phyloP scores from a whole-genome alignment of 495 filamentous ascomycete species.

The Xylaria telfairii region DNA sequence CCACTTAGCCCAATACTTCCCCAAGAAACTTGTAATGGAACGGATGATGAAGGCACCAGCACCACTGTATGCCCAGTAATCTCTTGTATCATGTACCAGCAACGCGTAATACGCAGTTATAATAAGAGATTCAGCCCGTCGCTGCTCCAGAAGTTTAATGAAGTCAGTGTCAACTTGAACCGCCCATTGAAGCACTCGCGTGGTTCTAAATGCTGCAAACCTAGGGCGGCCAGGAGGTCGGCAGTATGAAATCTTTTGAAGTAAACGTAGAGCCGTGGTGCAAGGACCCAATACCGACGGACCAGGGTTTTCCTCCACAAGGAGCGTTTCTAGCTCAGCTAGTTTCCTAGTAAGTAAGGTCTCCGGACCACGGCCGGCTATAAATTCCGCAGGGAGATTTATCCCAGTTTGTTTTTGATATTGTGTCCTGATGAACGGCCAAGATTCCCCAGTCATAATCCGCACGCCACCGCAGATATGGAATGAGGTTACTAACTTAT shows the following conservation, averaged over 20 bases:
- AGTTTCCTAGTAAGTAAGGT: background rate
- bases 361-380: background rate
- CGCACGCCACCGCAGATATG: constrained; percentile 48
- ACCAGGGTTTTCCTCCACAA: background rate
- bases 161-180: constrained; percentile 42
- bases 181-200: constrained; percentile 35
- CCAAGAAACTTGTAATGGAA: constrained; percentile 41
- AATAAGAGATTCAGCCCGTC: constrained; percentile 49
- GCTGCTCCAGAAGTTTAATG: constrained; percentile 40
- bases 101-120: constrained; percentile 51
- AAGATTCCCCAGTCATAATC: constrained; percentile 3
- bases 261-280: background rate
- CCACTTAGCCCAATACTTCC: constrained; percentile 42
- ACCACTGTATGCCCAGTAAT: constrained; percentile 48
- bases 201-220: background rate
- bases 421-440: constrained; percentile 10
- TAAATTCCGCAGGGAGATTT: background rate
- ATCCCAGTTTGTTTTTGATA: constrained; percentile 11
- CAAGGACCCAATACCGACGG: background rate
- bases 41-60: constrained; percentile 40
- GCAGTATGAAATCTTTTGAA: background rate
- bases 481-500: constrained; percentile 46
- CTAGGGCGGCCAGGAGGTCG: background rate
- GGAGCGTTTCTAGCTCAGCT: background rate
- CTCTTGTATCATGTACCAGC: constrained; percentile 39